Evolutionary conservation across 306 rosid species (phyloP).

Genomic region (Astragalus glycyphyllos): DNA sequence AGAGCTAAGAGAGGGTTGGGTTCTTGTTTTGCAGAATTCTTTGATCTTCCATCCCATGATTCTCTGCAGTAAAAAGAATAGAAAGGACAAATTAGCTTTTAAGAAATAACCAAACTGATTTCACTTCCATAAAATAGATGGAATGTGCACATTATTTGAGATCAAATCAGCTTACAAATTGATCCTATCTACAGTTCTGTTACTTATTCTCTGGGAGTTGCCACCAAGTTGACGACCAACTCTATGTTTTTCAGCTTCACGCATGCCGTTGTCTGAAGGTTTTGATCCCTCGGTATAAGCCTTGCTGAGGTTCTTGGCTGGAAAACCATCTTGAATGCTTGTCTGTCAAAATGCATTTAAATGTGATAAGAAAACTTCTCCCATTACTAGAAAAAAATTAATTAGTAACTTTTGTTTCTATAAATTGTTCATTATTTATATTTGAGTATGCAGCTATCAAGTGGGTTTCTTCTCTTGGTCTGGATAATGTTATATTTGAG

Average conservation of each 20-base stretch:
- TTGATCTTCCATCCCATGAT: slow-evolving; percentile 75
- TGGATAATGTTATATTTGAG: too few species aligned
- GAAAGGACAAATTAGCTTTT: slow-evolving; percentile 36
- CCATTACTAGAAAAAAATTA: slow-evolving; percentile 6
- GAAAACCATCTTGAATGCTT: slow-evolving; percentile 41
- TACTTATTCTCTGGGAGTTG: slow-evolving; percentile 60
- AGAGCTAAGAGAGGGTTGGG: slow-evolving; percentile 62
- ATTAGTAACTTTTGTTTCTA: neutral
- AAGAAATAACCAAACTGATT: slow-evolving; percentile 14
- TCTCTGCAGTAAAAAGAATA: slow-evolving; percentile 66
- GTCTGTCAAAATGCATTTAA: slow-evolving; percentile 58
- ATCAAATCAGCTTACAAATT: slow-evolving; percentile 70
- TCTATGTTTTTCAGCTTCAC: slow-evolving; percentile 44
- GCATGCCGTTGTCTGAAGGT: slow-evolving; percentile 45
- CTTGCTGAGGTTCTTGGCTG: slow-evolving; percentile 43
- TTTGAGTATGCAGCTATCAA: too few species aligned
- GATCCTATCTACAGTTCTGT: slow-evolving; percentile 78
- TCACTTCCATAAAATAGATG: slow-evolving; percentile 29
- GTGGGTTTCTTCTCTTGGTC: too few species aligned
- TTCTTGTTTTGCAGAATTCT: slow-evolving; percentile 50
- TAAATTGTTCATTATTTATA: slow-evolving; percentile 1
- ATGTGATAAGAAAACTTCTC: slow-evolving; percentile 24
- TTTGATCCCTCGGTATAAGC: slow-evolving; percentile 39
- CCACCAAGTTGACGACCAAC: slow-evolving; percentile 46
- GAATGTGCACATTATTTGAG: neutral